These are phyloP conservation scores for Apodospora peruviana DNA, from an alignment of 495 filamentous ascomycete genomes.

Conservation along the genomic window DNA sequence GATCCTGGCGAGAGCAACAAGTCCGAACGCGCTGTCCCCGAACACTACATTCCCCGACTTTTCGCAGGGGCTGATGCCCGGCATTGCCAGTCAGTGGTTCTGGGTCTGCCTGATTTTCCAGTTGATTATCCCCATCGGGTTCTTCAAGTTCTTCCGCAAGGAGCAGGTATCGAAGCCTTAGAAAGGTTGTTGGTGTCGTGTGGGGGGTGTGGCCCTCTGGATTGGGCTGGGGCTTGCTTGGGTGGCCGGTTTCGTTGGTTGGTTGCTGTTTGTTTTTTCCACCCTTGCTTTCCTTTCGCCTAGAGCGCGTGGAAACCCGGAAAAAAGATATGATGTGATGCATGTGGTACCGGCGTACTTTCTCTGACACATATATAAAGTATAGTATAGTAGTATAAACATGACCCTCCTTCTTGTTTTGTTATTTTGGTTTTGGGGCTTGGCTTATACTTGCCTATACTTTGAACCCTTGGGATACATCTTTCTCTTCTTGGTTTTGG, in stretches of 20 bases:
- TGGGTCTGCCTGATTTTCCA: conserved; percentile 62
- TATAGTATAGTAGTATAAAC: too few species aligned
- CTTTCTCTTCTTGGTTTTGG: too few species aligned
- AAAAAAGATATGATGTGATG: conserved; percentile 8
- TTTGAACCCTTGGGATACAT: too few species aligned
- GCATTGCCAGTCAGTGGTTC: conserved; percentile 55
- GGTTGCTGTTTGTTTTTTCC: neutral
- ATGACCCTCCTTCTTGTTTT: too few species aligned
- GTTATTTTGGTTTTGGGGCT: too few species aligned
- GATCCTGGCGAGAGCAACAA: conserved; percentile 52
- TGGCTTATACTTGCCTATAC: too few species aligned
- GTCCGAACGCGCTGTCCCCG: conserved; percentile 54
- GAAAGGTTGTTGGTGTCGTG: neutral
- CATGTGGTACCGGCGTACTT: conserved; percentile 7
- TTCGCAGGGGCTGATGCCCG: conserved; percentile 34
- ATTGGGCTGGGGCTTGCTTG: neutral
- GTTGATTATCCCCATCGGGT: conserved; percentile 58
- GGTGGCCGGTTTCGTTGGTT: neutral
- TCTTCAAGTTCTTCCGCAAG: conserved; percentile 65
- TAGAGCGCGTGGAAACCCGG: neutral
- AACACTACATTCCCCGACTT: conserved; percentile 62
- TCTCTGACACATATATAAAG: too few species aligned
- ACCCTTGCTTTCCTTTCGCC: neutral
- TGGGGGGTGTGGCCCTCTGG: too few species aligned
- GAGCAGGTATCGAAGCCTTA: conserved; percentile 66